These are phyloP conservation scores for Verticillium nubilum DNA, from an alignment of 2,329 filamentous ascomycete genomes.

Conservation along the genomic window DNA sequence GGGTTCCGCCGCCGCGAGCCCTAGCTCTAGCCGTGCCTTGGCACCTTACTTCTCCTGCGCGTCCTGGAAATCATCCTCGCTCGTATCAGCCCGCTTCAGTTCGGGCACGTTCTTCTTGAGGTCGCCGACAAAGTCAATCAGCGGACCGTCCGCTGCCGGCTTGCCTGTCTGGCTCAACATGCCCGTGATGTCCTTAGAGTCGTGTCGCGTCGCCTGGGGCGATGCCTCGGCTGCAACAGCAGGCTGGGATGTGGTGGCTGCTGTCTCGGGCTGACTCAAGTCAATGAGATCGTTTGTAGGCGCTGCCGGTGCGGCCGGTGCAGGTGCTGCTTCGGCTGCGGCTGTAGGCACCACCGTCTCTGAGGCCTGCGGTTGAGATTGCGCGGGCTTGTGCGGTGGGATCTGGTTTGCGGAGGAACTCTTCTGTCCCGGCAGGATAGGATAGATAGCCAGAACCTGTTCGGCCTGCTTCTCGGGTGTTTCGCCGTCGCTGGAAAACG, in stretches of 20 bases:
- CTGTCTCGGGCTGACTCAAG: constrained; percentile 30
- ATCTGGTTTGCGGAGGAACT: constrained; percentile 48
- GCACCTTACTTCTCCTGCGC: constrained; percentile 20
- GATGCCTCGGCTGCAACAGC: constrained; percentile 4
- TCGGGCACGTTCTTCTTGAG: constrained; percentile 33
- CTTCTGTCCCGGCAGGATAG: constrained; percentile 75
- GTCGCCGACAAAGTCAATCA: constrained; percentile 53
- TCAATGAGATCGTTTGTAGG: constrained; percentile 47
- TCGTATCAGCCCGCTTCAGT: constrained; percentile 27
- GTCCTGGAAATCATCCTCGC: constrained; percentile 33
- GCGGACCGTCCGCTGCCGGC: constrained; percentile 36
- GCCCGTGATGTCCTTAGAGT: constrained; percentile 31
- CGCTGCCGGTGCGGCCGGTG: constrained; percentile 12
- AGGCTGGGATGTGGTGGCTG: background rate
- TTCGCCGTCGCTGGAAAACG: constrained; percentile 47
- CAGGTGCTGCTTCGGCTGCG: constrained; percentile 6
- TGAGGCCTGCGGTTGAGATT: background rate
- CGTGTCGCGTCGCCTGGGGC: background rate
- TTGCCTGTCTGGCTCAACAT: constrained; percentile 43
- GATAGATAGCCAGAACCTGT: constrained; percentile 82
- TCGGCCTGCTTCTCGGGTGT: constrained; percentile 66
- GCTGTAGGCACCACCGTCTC: background rate
- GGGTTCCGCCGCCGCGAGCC: background rate
- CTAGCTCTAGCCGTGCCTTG: background rate
- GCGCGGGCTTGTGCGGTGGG: constrained; percentile 31